Base-by-base conservation (phyloP, 305 asterid species). In the Fraxinus sp. region DNA sequence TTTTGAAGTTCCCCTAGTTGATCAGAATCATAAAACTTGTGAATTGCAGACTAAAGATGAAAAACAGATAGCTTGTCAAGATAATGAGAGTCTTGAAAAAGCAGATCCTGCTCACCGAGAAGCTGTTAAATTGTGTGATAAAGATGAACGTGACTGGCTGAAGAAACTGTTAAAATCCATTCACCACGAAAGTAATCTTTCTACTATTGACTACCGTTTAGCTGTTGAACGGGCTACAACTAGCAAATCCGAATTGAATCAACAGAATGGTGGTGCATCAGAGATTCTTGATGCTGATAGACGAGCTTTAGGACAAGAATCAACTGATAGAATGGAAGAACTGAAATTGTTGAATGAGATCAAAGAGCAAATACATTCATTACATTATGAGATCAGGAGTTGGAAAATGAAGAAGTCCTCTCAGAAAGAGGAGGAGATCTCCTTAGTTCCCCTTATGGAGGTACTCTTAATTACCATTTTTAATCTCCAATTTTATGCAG, bases 1-100 rank as follows among this genome's bases (percentile, higher is more conserved):
- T 72, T 95, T 94, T 46, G 99, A 95, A 85, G 99, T 95, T 39
- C 99, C 99, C 10, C 94, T 89, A 79, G 88, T 72, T 41, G 92
- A 88, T 41, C 74, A 83, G 77, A 84, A 77, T 78, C 55, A 43
- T 8, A 72, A 39, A 20, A 80, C 78, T 79, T 68, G 80, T 32
- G 93, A 86, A 79, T 75, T 90, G 14, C 72, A 80, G 75, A 80
- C 39, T 10, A 87, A 87, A 77, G 83, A 76, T 30, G 81, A 83
- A 52, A 85, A 77, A 39, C 84, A 85, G 88, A 78, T 5, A 3
- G 66, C 76, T 39, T 77, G 30, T 59, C 74, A 77, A 66, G 83
- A 74, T 66, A 80, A 76, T 35, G 91, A 84, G 79, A 82, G 74
- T 81, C 80, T 80, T 75, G 85, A 86, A 49, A 87, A 83, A 57